phyloP scores from a whole-genome alignment of 129 eudicot species.

The Flaveria robusta region DNA sequence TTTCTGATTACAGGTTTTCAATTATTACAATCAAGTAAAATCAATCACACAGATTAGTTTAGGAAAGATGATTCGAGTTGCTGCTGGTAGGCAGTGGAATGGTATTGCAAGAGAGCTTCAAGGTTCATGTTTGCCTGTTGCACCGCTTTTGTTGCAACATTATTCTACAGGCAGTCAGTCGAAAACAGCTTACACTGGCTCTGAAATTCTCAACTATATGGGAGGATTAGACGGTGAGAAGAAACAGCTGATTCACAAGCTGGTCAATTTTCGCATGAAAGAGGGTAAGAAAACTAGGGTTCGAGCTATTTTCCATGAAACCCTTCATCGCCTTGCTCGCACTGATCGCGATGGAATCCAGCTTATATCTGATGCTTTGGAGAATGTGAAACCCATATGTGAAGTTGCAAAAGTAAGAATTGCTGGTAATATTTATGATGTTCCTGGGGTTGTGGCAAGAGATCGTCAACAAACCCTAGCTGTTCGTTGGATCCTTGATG shows the following conservation, averaged over 20 bases:
- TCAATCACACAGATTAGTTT: background rate
- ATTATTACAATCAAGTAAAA: background rate
- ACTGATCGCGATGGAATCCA: constrained; percentile 38
- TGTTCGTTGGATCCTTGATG: constrained; percentile 42
- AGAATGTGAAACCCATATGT: constrained; percentile 45
- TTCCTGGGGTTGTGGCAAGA: constrained; percentile 44
- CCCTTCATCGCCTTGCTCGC: constrained; percentile 32
- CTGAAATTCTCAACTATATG: constrained; percentile 39
- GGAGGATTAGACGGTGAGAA: constrained; percentile 39
- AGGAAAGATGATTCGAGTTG: constrained; percentile 36
- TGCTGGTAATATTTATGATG: constrained; percentile 42
- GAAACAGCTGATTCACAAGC: constrained; percentile 36
- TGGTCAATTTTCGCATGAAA: constrained; percentile 45
- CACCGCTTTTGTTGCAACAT: constrained; percentile 24
- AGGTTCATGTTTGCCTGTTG: constrained; percentile 11
- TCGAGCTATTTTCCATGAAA: constrained; percentile 36
- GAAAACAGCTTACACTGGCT: constrained; percentile 35
- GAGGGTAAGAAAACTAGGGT: constrained; percentile 39
- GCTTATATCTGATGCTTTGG: constrained; percentile 38
- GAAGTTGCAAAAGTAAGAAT: constrained; percentile 42
- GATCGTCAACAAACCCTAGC: constrained; percentile 43
- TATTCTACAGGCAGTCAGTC: constrained; percentile 24
- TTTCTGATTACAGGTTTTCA: background rate
- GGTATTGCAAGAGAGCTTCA: constrained; percentile 18
- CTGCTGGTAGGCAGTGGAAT: constrained; percentile 21